A percentile compares a stretch with the other conserved stretches of the same genome.
Conservation (phyloP, 306 rosid genomes). For the Glycine soja region DNA sequence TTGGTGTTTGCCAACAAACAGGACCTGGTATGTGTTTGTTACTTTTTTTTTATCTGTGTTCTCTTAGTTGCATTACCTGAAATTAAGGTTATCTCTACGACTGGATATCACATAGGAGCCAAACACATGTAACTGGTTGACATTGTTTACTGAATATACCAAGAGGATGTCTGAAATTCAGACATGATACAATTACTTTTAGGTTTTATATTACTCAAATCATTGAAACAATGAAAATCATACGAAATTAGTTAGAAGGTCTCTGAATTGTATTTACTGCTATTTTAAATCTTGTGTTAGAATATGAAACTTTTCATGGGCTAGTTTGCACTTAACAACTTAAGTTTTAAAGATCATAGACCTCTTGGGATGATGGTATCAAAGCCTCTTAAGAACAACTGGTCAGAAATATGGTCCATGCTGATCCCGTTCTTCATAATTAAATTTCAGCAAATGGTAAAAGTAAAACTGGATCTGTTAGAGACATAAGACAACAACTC, state of each 20-base stretch:
- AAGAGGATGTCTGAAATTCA: constrained; percentile 3
- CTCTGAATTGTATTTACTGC: constrained; percentile 18
- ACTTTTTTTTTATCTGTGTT: constrained; percentile 39
- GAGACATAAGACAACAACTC: neutral
- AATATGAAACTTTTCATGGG: constrained; percentile 17
- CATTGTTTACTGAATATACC: constrained; percentile 21
- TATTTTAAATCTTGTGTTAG: constrained; percentile 5
- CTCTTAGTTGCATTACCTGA: constrained; percentile 28
- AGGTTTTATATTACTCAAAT: constrained; percentile 8
- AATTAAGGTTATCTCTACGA: neutral
- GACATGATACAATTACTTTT: neutral
- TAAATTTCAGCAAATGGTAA: neutral
- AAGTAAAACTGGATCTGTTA: too few relatives aligned
- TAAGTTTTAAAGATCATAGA: neutral
- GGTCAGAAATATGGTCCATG: neutral
- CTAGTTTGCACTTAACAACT: constrained; percentile 4
- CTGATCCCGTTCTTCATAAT: neutral
- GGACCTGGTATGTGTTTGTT: constrained; percentile 78
- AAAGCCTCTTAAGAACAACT: neutral
- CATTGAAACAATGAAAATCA: constrained; percentile 15
- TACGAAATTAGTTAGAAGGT: constrained; percentile 10
- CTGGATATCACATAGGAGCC: too few relatives aligned
- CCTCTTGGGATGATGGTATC: neutral
- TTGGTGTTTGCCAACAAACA: constrained; percentile 98
- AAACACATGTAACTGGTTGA: neutral